Percentiles rank a stretch among this genome's conserved stretches.
Conservation (phyloP, 2,329 filamentous ascomycete species). For the Alternaria brassicae region DNA sequence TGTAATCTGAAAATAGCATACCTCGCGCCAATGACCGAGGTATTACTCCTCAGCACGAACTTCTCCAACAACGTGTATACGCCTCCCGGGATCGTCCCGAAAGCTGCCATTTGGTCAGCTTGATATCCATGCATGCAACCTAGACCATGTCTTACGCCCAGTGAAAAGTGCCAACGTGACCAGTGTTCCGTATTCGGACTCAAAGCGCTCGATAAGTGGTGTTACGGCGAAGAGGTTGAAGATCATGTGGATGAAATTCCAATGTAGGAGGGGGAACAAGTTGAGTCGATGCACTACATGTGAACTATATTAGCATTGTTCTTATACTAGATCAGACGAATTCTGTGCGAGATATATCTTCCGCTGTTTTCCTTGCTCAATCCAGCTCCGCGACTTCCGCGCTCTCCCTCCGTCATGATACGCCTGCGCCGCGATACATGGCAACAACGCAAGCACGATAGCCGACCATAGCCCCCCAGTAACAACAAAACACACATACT, state of each 20-base stretch:
- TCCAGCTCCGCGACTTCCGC: neutral
- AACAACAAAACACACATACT: constrained; percentile 62
- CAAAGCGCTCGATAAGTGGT: constrained; percentile 92
- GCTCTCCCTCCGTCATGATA: neutral
- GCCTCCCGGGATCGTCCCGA: constrained; percentile 72
- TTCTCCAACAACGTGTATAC: constrained; percentile 82
- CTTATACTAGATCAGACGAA: neutral
- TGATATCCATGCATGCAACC: constrained; percentile 57
- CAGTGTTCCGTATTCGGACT: constrained; percentile 88
- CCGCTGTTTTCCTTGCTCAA: neutral
- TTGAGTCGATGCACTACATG: constrained; percentile 85
- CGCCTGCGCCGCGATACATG: constrained; percentile 1
- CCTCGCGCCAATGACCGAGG: constrained; percentile 82
- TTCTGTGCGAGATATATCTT: neutral
- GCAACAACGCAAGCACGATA: neutral
- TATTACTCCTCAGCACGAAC: constrained; percentile 73
- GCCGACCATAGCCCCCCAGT: neutral
- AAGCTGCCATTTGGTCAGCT: constrained; percentile 45
- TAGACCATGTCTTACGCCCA: constrained; percentile 71
- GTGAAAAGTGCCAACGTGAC: constrained; percentile 87
- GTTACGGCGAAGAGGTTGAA: constrained; percentile 81
- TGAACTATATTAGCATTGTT: constrained; percentile 20
- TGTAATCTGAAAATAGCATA: constrained; percentile 49
- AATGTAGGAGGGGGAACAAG: constrained; percentile 87
- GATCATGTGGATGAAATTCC: constrained; percentile 78